Percentiles rank a stretch among this genome's conserved stretches.
phyloP scores from a whole-genome alignment of 257 asterid species.

The Solanum clarkiae region DNA sequence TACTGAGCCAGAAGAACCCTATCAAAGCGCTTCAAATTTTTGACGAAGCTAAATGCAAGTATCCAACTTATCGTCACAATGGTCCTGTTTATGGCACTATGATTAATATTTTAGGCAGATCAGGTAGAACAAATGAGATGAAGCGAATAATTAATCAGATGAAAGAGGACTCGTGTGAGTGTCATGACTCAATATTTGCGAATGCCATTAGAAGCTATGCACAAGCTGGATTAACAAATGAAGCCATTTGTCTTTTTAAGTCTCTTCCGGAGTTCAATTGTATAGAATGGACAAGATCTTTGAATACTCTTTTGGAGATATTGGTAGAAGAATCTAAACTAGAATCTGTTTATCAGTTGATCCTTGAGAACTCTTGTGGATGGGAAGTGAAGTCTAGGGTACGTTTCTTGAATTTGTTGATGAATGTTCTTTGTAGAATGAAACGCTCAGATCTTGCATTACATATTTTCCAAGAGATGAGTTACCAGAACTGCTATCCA shows the following conservation, averaged over 20 bases:
- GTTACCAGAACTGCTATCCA: slow-evolving; percentile 54
- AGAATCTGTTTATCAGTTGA: slow-evolving; percentile 41
- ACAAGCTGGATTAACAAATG: slow-evolving; percentile 43
- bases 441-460: slow-evolving; percentile 69
- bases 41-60: slow-evolving; percentile 46
- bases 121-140: slow-evolving; percentile 61
- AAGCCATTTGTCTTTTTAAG: slow-evolving; percentile 58
- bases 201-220: slow-evolving; percentile 47
- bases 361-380: slow-evolving; percentile 52
- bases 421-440: slow-evolving; percentile 50
- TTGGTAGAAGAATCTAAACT: slow-evolving; percentile 52
- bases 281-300: slow-evolving; percentile 62
- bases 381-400: slow-evolving; percentile 75
- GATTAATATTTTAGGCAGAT: slow-evolving; percentile 53
- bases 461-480: slow-evolving; percentile 75
- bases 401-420: slow-evolving; percentile 50
- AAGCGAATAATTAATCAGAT: slow-evolving; percentile 47
- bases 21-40: slow-evolving; percentile 65
- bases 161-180: slow-evolving; percentile 73
- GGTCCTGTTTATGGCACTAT: slow-evolving; percentile 67
- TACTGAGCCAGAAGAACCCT: slow-evolving; percentile 66
- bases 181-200: slow-evolving; percentile 57
- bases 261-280: slow-evolving; percentile 73
- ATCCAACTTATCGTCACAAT: slow-evolving; percentile 64
- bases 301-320: slow-evolving; percentile 60